A percentile compares a stretch with the other conserved stretches of the same genome.
Evolutionary conservation across 192 early-diverging fungal species (phyloP).

Genomic region (Rhizophlyctis rosea): DNA sequence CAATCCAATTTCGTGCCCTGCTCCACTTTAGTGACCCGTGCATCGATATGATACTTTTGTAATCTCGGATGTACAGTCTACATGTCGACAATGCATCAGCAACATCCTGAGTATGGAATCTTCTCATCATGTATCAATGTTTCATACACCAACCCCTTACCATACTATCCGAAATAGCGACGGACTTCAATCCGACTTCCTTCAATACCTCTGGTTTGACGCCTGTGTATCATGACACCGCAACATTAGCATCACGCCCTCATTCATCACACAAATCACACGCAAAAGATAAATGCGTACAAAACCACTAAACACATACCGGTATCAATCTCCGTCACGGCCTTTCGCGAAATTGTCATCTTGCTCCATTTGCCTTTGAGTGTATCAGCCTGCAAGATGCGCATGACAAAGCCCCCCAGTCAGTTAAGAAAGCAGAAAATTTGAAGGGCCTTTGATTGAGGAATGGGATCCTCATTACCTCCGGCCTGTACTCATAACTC

Average conservation of each 20-base stretch:
- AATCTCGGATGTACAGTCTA: slow-evolving; percentile 70
- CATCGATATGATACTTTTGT: slow-evolving; percentile 86
- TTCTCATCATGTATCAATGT: too few species aligned
- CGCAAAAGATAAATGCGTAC: neutral
- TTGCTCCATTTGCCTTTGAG: slow-evolving; percentile 78
- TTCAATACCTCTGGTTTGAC: slow-evolving; percentile 59
- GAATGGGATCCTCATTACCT: slow-evolving; percentile 6
- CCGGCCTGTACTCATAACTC: slow-evolving; percentile 58
- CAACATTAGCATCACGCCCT: neutral
- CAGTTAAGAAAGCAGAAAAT: neutral
- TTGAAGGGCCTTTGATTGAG: too few species aligned
- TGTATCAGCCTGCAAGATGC: slow-evolving; percentile 41
- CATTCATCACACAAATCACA: neutral
- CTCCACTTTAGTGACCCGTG: slow-evolving; percentile 68
- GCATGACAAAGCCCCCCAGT: too few species aligned
- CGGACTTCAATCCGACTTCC: slow-evolving; percentile 74
- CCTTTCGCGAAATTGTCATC: slow-evolving; percentile 63
- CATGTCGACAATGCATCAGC: neutral
- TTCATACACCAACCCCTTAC: too few species aligned
- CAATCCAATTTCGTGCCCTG: slow-evolving; percentile 79
- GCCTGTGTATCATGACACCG: slow-evolving; percentile 53
- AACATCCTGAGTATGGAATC: too few species aligned
- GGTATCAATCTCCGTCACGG: slow-evolving; percentile 44
- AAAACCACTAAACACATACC: neutral
- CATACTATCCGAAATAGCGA: slow-evolving; percentile 64